Percentiles rank a stretch among this genome's conserved stretches.
Conservation (phyloP, 305 asterid genomes). For the Plantago coronopus region DNA sequence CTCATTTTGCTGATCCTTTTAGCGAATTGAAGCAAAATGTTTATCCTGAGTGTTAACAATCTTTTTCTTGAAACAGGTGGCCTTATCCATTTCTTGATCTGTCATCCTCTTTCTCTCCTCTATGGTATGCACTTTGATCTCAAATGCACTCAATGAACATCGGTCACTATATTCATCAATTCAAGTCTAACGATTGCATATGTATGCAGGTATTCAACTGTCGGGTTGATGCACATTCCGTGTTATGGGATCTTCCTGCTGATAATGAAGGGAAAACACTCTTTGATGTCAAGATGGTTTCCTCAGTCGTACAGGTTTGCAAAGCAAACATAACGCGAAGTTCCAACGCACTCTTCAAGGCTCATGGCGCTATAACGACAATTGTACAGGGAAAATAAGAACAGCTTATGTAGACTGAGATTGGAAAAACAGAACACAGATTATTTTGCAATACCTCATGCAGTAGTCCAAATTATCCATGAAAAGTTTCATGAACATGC, state of each 20-base stretch:
- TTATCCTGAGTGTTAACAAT: conserved; percentile 11
- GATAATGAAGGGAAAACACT: conserved; percentile 75
- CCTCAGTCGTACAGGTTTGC: conserved; percentile 61
- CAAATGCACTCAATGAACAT: neutral
- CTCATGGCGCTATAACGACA: neutral
- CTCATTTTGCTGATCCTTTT: neutral
- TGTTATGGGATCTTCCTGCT: conserved; percentile 75
- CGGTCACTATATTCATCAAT: neutral
- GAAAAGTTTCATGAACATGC: neutral
- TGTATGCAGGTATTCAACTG: conserved; percentile 70
- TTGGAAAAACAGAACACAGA: conserved; percentile 1
- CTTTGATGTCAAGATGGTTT: conserved; percentile 69
- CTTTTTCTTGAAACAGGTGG: conserved; percentile 64
- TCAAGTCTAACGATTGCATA: neutral
- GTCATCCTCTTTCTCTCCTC: conserved; percentile 78
- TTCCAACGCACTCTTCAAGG: conserved; percentile 8
- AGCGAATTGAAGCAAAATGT: neutral
- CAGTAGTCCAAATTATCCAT: conserved; percentile 7
- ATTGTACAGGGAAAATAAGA: neutral
- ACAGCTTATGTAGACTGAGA: neutral
- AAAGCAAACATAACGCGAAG: conserved; percentile 21
- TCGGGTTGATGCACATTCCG: conserved; percentile 93
- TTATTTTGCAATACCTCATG: conserved; percentile 8
- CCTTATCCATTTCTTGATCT: conserved; percentile 94
- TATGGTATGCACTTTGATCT: conserved; percentile 54